Evolutionary conservation across 192 early-diverging fungal species (phyloP).

Genomic region (Dissophora ornata): DNA sequence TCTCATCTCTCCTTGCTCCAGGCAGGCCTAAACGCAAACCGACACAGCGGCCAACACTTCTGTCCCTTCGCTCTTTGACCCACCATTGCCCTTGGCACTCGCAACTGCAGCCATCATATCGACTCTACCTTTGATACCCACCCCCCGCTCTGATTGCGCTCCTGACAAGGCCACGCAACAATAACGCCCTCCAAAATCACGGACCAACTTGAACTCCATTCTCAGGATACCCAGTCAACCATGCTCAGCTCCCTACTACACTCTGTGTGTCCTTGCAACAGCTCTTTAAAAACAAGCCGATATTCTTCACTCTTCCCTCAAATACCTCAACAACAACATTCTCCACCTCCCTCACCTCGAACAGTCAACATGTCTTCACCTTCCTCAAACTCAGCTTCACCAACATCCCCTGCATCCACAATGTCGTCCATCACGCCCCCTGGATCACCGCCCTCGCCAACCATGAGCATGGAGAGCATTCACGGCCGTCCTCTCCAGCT

Average conservation of each 20-base stretch:
- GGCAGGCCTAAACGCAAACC: too few relatives aligned
- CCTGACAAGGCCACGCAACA: not conserved
- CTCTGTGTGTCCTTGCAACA: slow-evolving; percentile 21
- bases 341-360: slow-evolving; percentile 6
- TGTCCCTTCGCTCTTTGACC: too few relatives aligned
- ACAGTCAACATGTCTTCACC: slow-evolving; percentile 8
- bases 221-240: slow-evolving; percentile 21
- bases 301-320: not conserved
- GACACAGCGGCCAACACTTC: too few relatives aligned
- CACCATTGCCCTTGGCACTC: too few relatives aligned
- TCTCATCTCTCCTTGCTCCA: too few relatives aligned
- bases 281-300: not conserved
- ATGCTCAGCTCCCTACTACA: slow-evolving; percentile 30
- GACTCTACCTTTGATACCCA: too few relatives aligned
- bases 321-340: not conserved
- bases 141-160: too few relatives aligned
- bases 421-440: slow-evolving; percentile 34
- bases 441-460: slow-evolving; percentile 43
- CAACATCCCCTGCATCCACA: slow-evolving; percentile 1
- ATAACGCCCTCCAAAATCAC: slow-evolving; percentile 8
- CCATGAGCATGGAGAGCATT: slow-evolving; percentile 43
- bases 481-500: slow-evolving; percentile 6
- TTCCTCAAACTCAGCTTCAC: slow-evolving; percentile 1
- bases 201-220: slow-evolving; percentile 19
- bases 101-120: too few relatives aligned